Evolutionary conservation across 2,329 filamentous ascomycete genomes (phyloP).

Genomic region (Tolypocladium endophyticum): DNA sequence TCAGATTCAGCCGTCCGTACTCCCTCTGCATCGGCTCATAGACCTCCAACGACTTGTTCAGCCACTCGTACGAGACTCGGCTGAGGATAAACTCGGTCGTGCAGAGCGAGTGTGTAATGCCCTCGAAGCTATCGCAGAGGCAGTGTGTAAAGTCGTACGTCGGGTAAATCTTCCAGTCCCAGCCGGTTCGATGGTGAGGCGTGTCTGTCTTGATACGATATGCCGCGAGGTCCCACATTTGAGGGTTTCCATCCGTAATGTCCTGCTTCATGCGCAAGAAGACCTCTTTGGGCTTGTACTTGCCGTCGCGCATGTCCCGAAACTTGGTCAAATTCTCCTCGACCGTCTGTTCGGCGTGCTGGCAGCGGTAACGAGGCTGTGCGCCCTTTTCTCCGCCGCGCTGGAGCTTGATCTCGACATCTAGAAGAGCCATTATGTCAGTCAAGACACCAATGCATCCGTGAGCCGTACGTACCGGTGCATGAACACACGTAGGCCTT

Average conservation of each 20-base stretch:
- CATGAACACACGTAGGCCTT: slow-evolving; percentile 78
- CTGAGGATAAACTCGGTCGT: slow-evolving; percentile 86
- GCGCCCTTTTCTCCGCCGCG: slow-evolving; percentile 65
- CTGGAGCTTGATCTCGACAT: slow-evolving; percentile 76
- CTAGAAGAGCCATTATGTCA: slow-evolving; percentile 16
- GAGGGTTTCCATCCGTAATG: slow-evolving; percentile 72
- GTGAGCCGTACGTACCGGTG: slow-evolving; percentile 46
- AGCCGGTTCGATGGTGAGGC: slow-evolving; percentile 68
- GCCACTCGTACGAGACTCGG: slow-evolving; percentile 80
- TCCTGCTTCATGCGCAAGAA: slow-evolving; percentile 91
- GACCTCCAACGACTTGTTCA: slow-evolving; percentile 70
- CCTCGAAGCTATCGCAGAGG: slow-evolving; percentile 84
- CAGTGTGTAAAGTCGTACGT: slow-evolving; percentile 92
- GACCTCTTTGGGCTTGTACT: slow-evolving; percentile 76
- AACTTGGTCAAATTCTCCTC: slow-evolving; percentile 77
- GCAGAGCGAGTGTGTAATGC: slow-evolving; percentile 84
- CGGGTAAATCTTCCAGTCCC: slow-evolving; percentile 86
- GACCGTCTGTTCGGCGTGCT: slow-evolving; percentile 62
- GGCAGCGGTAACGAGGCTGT: slow-evolving; percentile 65
- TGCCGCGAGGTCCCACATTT: slow-evolving; percentile 93
- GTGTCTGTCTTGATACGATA: slow-evolving; percentile 69
- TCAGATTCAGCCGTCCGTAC: slow-evolving; percentile 56
- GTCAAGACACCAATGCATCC: not conserved
- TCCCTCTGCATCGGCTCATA: slow-evolving; percentile 94
- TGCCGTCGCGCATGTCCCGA: slow-evolving; percentile 80